Evolutionary conservation across 192 early-diverging fungal species (phyloP), one percentile per base, ranked within the genome.

Genomic region (Rhizophagus sp.): DNA sequence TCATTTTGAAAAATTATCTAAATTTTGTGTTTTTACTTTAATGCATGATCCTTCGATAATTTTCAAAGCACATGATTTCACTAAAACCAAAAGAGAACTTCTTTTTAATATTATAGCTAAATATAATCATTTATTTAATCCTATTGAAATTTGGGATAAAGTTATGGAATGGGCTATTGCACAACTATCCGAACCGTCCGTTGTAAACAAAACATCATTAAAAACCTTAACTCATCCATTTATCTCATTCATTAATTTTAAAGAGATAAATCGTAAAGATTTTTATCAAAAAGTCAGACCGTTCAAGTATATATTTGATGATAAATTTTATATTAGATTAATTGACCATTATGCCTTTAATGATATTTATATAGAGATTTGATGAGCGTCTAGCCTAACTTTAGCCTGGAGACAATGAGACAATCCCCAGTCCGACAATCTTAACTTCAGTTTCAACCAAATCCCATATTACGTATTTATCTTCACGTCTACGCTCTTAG

Each of bases 221-320:
- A 62, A 62, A 62, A 22, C 1, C 17, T 62, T 62, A n/a, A 17
- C 3, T n/a, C 19, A 62, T n/a, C 61, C 61, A n/a, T 62, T 62
- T 62, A 22, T 62, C n/a, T 4, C 17, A 8, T 62, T 62, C 15
- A n/a, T 62, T 62, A 3, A 62, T 62, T 62, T 62, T 62, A 62
- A 62, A 62, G 10, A n/a, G 6, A 62, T 62, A 9, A n/a, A 10
- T 17, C 17, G n/a, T 17, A 22, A n/a, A n/a, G 19, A 62, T n/a
- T 62, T 62, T 62, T 62, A n/a, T n/a, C 61, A 62, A 62, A 62
- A 62, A 62, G 19, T 62, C n/a, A 17, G 61, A 62, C 61, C 61
- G 17, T 62, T 5, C 0, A 62, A 62, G 2, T 2, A 62, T 62
- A 62, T 22, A n/a, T 62, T 62, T n/a, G n/a, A 62, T 62, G 61